A percentile compares a stretch with the other conserved stretches of the same genome.
These are phyloP conservation scores for Cyclospora cayetanensis DNA, from an alignment of 169 alveolate species.

Conservation along the genomic window DNA sequence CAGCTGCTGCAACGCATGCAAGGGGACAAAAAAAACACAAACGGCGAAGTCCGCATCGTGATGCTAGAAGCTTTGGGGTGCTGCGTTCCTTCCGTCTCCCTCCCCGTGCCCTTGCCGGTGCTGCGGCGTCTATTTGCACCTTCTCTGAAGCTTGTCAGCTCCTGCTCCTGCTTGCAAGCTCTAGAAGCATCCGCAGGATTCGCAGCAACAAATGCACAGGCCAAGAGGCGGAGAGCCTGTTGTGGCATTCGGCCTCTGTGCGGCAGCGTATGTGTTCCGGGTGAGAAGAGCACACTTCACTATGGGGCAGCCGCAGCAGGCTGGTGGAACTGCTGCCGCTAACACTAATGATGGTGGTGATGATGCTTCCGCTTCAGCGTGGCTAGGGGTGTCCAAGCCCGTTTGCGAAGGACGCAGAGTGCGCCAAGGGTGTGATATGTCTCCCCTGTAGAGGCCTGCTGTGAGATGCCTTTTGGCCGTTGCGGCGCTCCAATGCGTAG, in stretches of 20 bases:
- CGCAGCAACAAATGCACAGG: not conserved
- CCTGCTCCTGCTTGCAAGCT: not conserved
- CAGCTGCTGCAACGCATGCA: not conserved
- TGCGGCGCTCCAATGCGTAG: too few species aligned
- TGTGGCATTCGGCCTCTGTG: not conserved
- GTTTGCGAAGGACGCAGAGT: not conserved
- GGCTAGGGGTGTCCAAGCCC: not conserved
- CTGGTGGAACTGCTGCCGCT: not conserved
- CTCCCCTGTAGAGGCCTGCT: not conserved
- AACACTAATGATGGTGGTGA: not conserved
- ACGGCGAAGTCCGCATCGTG: not conserved
- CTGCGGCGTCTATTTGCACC: not conserved
- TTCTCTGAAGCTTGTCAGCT: not conserved
- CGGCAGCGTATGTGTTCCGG: not conserved
- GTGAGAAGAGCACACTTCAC: too few species aligned
- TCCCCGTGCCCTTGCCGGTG: conserved; percentile 2
- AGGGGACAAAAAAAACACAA: conserved; percentile 37
- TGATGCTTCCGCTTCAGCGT: not conserved
- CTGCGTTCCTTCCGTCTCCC: not conserved
- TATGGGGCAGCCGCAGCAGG: too few species aligned
- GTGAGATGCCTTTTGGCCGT: too few species aligned
- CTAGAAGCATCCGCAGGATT: too few species aligned
- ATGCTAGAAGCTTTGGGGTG: not conserved
- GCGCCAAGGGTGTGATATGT: not conserved
- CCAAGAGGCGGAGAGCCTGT: not conserved